These are phyloP conservation scores for Bruguiera parviflora DNA, from an alignment of 345 rosid species.

Conservation along the genomic window DNA sequence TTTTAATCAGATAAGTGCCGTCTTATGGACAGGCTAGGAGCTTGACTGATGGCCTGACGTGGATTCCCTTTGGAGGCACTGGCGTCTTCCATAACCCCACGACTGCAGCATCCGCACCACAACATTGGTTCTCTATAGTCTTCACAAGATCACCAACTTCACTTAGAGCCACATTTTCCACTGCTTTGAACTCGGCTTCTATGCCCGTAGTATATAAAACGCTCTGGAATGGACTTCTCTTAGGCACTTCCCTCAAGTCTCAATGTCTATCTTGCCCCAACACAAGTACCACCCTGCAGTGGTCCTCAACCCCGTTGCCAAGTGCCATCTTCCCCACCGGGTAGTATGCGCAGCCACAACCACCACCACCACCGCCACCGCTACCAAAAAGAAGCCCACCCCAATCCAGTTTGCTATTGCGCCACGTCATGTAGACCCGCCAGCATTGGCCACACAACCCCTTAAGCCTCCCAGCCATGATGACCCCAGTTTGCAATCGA, in stretches of 20 bases:
- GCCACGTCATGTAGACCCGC: slow-evolving; percentile 17
- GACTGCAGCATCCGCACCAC: slow-evolving; percentile 26
- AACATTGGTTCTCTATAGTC: background rate
- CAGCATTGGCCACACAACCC: slow-evolving; percentile 3
- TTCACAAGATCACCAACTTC: slow-evolving; percentile 2
- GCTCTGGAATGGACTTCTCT: slow-evolving; percentile 1
- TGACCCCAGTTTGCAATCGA: slow-evolving; percentile 61
- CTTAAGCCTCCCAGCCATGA: slow-evolving; percentile 30
- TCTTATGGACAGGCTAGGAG: background rate
- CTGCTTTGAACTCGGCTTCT: slow-evolving; percentile 1
- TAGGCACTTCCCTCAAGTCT: background rate
- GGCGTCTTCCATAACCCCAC: slow-evolving; percentile 47
- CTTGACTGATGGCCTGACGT: background rate
- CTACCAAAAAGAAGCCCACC: slow-evolving; percentile 30
- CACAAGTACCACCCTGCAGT: slow-evolving; percentile 38
- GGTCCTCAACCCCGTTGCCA: slow-evolving; percentile 22
- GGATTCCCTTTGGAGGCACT: slow-evolving; percentile 7
- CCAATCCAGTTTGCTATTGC: slow-evolving; percentile 27
- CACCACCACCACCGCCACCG: slow-evolving; percentile 24
- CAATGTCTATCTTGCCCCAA: slow-evolving; percentile 56
- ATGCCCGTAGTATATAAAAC: background rate
- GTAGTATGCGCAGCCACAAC: slow-evolving; percentile 35
- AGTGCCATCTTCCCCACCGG: slow-evolving; percentile 7
- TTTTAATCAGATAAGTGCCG: too few species aligned
- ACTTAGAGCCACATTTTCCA: slow-evolving; percentile 27